Base-by-base conservation (phyloP, 257 asterid genomes). In the Scutellaria minor region DNA sequence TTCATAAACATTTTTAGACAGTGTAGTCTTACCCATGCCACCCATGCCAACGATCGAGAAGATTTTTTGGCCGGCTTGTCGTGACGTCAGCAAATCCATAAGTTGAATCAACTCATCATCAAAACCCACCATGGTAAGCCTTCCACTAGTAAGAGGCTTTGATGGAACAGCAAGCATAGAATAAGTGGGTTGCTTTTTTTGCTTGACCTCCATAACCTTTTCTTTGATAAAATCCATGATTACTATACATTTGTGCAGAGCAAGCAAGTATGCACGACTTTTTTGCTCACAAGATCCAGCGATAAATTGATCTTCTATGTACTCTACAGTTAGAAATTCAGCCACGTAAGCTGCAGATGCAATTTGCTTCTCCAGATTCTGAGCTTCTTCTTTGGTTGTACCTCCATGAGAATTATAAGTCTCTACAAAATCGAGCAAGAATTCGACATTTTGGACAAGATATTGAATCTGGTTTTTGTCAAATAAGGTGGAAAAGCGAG, bases 381-480 rank as follows among this genome's bases (percentile, higher is more conserved):
- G 44, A 10, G 63, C 10, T 10, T 66, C 58, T 39, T 73, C 40
- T 54, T 10, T 24, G 18, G 2, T 18, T 15, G 20, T 53, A 18
- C 37, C 56, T 78, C 64, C 71, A 14, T 35, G 63, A 48, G 66
- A 5, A 18, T 39, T 6, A 14, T 9, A 20, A 45, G 12, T 46
- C 51, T 68, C 69, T 6, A 73, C 48, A 20, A 68, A 62, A 60
- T 0, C 42, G 20, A 51, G 76, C 24, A 68, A 52, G 65, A 57
- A 9, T 45, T n/a, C 13, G 18, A 73, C 40, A 4, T 27, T 67
- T 24, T 57, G 44, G 15, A 8, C 12, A 2, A 57, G 58, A 7
- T 24, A 60, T 60, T 61, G 4, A 12, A 61, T n/a, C 11, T 61
- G 51, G 24, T 39, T 7, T 6, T 61, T 14, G 66, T 39, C 31